phyloP scores from a whole-genome alignment of 208 protist genomes.

The Acanthamoeba lugdunensis region DNA sequence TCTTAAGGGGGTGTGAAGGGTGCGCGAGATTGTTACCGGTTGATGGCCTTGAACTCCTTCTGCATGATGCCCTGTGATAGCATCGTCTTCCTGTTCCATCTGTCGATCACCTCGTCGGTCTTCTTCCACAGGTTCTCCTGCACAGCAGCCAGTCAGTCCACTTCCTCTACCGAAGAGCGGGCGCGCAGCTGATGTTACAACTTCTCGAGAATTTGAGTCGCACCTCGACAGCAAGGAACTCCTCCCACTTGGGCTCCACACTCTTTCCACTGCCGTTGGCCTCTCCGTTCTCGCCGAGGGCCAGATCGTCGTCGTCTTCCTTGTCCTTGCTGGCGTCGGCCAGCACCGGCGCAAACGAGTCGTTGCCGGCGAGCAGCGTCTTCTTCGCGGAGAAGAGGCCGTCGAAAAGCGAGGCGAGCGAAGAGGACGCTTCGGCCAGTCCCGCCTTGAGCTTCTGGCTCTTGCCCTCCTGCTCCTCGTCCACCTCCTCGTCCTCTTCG shows the following conservation, averaged over 20 bases:
- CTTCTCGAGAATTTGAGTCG: too few species aligned
- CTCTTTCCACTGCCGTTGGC: neutral
- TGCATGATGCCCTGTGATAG: conserved; percentile 61
- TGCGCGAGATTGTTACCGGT: conserved; percentile 6
- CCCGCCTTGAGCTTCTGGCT: neutral
- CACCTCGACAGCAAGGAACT: conserved; percentile 8
- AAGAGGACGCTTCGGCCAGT: neutral
- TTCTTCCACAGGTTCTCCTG: conserved; percentile 58
- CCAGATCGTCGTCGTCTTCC: neutral
- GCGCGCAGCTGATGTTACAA: neutral
- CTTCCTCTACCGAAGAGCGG: too few species aligned
- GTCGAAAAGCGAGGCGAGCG: conserved; percentile 18
- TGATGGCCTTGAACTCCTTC: conserved; percentile 79
- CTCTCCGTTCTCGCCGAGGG: neutral
- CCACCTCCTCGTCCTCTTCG: neutral
- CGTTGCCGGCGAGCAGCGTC: conserved; percentile 9
- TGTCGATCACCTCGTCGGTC: conserved; percentile 70
- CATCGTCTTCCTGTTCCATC: conserved; percentile 76
- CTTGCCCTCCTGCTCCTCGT: neutral
- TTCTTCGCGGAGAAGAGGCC: conserved; percentile 54
- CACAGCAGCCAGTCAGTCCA: neutral
- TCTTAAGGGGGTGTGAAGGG: too few species aligned
- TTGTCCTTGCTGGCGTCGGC: neutral
- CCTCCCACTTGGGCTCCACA: neutral
- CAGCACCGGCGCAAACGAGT: conserved; percentile 3